Percentiles rank a stretch among this genome's conserved stretches.
Conservation (phyloP, 192 early-diverging fungal species). For the Geranomyces variabilis region DNA sequence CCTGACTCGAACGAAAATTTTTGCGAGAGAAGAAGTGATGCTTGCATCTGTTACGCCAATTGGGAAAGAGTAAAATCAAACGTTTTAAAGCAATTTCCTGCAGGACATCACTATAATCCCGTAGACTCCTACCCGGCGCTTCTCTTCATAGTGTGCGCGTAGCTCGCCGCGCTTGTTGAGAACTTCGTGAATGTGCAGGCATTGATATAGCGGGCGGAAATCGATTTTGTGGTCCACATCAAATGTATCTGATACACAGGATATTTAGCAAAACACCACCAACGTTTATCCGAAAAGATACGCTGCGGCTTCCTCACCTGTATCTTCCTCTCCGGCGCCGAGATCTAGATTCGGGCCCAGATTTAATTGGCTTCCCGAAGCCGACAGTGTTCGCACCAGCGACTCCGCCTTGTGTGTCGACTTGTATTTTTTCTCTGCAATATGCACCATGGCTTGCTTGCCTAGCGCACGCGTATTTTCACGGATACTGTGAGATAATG, state of each 20-base stretch:
- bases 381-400: not conserved
- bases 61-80: not conserved
- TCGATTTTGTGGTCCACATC: conserved; percentile 80
- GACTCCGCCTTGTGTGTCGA: conserved; percentile 6
- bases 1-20: conserved; percentile 72
- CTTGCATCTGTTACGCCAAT: conserved; percentile 68
- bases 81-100: not conserved
- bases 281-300: no score
- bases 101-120: no score
- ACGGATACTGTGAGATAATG: conserved; percentile 79
- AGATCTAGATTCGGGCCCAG: conserved; percentile 36
- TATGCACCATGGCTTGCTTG: conserved; percentile 72
- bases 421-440: conserved; percentile 31
- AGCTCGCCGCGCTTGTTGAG: conserved; percentile 87
- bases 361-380: conserved; percentile 34
- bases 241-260: conserved; percentile 17
- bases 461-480: conserved; percentile 82
- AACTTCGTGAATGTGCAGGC: conserved; percentile 93
- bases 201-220: conserved; percentile 94
- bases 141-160: conserved; percentile 84
- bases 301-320: no score
- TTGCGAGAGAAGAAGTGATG: conserved; percentile 78
- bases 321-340: conserved; percentile 81
- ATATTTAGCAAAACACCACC: no score
- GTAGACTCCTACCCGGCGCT: conserved; percentile 64